Conservation (phyloP, 2,329 filamentous ascomycete species). For the Botrytis elliptica region DNA sequence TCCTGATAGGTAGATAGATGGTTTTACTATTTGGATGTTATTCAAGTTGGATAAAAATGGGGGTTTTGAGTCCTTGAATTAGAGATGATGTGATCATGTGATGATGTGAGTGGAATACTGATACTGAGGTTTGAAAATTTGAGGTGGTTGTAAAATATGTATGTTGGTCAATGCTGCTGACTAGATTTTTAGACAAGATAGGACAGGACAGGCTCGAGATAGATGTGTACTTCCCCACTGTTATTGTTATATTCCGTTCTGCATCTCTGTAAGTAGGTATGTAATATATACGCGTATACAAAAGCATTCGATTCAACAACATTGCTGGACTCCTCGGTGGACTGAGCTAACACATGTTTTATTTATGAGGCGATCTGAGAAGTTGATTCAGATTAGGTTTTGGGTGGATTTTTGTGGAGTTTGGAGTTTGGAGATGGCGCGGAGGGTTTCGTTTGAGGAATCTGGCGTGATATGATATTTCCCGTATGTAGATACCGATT, state of each 20-base stretch:
- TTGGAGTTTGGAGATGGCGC: background rate
- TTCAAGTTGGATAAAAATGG: background rate
- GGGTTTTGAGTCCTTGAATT: background rate
- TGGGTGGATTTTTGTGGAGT: background rate
- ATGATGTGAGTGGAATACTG: background rate
- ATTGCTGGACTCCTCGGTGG: background rate
- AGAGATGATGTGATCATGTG: background rate
- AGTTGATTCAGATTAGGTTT: conserved; percentile 13
- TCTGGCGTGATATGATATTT: background rate
- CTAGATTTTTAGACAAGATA: too few species aligned
- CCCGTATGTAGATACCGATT: background rate
- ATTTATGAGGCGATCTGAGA: conserved; percentile 7
- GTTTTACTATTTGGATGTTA: background rate
- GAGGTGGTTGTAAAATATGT: background rate
- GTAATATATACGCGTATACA: background rate
- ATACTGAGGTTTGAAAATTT: background rate
- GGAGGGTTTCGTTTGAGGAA: background rate
- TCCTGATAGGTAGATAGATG: background rate
- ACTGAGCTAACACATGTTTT: background rate
- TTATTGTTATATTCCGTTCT: background rate
- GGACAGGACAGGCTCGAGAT: background rate
- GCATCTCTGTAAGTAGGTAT: background rate
- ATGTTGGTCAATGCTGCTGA: background rate
- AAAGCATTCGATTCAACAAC: background rate
- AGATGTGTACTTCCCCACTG: background rate